Evolutionary conservation across 352 stramenopile species (phyloP).

Genomic region (Globisporangium cylindrosporum): DNA sequence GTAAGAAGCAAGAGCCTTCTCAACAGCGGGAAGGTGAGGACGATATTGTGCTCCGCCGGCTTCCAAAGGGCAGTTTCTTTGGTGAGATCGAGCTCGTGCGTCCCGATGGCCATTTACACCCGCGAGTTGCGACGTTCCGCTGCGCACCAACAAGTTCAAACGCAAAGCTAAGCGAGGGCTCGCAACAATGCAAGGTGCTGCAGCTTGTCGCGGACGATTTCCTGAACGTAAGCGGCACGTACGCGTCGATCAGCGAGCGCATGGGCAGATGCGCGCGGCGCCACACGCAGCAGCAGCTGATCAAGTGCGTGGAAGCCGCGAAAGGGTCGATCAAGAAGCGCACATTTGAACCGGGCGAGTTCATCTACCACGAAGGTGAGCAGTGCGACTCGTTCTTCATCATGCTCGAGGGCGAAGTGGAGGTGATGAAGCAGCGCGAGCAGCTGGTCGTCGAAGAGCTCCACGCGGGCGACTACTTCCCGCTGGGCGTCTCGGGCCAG

Average conservation of each 20-base stretch:
- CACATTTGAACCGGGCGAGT: constrained; percentile 52
- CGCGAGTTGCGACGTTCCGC: constrained; percentile 68
- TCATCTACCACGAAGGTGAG: constrained; percentile 80
- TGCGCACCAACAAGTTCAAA: constrained; percentile 24
- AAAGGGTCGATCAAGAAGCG: constrained; percentile 69
- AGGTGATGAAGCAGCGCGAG: constrained; percentile 70
- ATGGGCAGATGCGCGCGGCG: constrained; percentile 55
- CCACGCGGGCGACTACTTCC: constrained; percentile 74
- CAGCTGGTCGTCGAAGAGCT: constrained; percentile 73
- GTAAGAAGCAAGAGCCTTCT: background rate
- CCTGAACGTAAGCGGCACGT: constrained; percentile 72
- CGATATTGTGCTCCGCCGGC: constrained; percentile 56
- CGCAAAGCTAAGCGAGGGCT: constrained; percentile 13
- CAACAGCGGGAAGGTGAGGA: constrained; percentile 12
- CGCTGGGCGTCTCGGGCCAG: constrained; percentile 69
- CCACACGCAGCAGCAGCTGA: constrained; percentile 68
- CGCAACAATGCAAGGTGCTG: constrained; percentile 62
- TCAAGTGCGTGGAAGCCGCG: constrained; percentile 74
- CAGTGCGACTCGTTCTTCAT: constrained; percentile 80
- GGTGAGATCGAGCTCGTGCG: constrained; percentile 76
- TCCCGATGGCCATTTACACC: constrained; percentile 62
- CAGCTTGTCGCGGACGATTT: constrained; percentile 80
- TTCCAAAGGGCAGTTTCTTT: constrained; percentile 77
- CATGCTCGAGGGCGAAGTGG: constrained; percentile 61
- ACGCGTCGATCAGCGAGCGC: constrained; percentile 65